Evolutionary conservation across 805 yeast genomes (phyloP).

Genomic region (Babjeviella inositovora): DNA sequence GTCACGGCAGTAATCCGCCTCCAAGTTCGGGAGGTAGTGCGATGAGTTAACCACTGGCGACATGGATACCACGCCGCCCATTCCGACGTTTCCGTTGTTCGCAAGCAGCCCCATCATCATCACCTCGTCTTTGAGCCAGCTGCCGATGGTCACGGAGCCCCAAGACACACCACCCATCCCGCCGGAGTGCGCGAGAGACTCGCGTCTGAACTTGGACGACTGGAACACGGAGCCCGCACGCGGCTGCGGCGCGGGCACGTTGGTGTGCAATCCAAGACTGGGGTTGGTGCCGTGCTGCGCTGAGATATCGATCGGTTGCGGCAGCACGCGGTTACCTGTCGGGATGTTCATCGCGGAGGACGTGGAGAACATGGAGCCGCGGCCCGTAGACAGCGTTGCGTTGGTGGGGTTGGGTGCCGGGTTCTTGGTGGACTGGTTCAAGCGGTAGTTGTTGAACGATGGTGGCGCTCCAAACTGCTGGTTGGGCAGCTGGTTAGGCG

Average conservation of each 20-base stretch:
- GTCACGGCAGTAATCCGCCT: constrained; percentile 93
- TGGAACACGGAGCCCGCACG: constrained; percentile 5
- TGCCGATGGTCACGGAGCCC: constrained; percentile 92
- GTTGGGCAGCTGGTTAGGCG: too few relatives aligned
- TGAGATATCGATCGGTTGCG: constrained; percentile 1
- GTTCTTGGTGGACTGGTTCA: too few relatives aligned
- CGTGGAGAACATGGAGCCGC: constrained; percentile 1
- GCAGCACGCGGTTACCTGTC: neutral
- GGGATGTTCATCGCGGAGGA: constrained; percentile 1
- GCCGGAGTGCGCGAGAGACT: constrained; percentile 87
- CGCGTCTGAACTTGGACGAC: constrained; percentile 55
- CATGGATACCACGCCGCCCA: constrained; percentile 17
- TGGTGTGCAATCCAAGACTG: too few relatives aligned
- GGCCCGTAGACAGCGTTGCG: constrained; percentile 1
- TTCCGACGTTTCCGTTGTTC: constrained; percentile 5
- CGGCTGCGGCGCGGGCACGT: too few relatives aligned
- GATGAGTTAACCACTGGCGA: constrained; percentile 51
- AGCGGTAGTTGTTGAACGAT: too few relatives aligned
- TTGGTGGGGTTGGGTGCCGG: constrained; percentile 2
- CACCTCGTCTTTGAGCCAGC: constrained; percentile 92
- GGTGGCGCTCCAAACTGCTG: too few relatives aligned
- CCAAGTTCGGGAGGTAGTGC: constrained; percentile 80
- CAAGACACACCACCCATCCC: constrained; percentile 97
- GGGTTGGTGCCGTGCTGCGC: too few relatives aligned
- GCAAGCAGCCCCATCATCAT: constrained; percentile 26